Evolutionary conservation across 345 rosid species (phyloP), one percentile per base, ranked within the genome.

Genomic region (Draba incana): DNA sequence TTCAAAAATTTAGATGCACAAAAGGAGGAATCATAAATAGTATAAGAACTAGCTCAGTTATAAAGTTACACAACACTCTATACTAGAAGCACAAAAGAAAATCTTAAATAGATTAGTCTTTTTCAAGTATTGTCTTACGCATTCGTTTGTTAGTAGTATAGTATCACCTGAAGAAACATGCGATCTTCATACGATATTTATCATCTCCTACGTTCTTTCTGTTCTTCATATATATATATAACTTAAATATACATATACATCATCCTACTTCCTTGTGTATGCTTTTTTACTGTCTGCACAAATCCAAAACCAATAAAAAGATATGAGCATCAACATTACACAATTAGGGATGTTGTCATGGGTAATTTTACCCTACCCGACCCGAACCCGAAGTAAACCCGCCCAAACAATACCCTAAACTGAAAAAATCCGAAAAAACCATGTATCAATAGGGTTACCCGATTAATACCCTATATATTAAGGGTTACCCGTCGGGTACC

Each of bases 211-310:
- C 66, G 30, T 35, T 58, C 71, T 58, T 66, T 73, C 46, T 59
- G 60, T 57, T 65, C 72, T 66, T 25, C 77, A 65, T 28, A 68
- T 51, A 49, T 51, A 68, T 48, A 69, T 65, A 73, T 72, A 51
- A 59, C 78, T 75, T 75, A 64, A 53, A 66, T 64, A 64, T 57
- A 83, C 86, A 85, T 82, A 84, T 81, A 83, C 79, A 60, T 43
- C 73, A 75, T 72, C 82, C 79, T 77, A 74, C 85, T 75, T 72
- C 85, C 77, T 72, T 78, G 83, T 79, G 79, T 84, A 77, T 80
- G 86, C 86, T 76, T 82, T 79, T 78, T 83, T 79, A 80, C 81
- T 75, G 44, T 82, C 97, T 90, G 90, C 88, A 79, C 15, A 58
- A 20, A 57, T 30, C 49, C 20, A 57, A 39, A 59, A 4, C 71